Evolutionary conservation across 169 alveolate genomes (phyloP).

Genomic region (Plasmodium billcollinsi): DNA sequence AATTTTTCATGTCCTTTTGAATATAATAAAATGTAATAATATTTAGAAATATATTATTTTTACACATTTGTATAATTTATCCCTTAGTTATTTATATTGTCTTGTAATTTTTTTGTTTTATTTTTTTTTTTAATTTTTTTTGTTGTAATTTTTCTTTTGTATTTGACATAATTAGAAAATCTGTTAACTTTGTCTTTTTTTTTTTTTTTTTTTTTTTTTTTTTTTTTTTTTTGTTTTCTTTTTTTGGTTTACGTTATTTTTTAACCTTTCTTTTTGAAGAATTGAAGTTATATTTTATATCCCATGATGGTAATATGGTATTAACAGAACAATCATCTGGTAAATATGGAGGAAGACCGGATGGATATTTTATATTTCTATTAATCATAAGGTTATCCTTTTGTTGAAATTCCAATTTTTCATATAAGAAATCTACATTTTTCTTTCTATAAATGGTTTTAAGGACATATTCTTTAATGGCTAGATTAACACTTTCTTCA

Average conservation of each 20-base stretch:
- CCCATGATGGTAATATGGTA: conserved; percentile 73
- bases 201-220: not conserved
- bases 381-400: conserved; percentile 8
- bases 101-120: no score
- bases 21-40: no score
- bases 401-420: conserved; percentile 22
- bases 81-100: no score
- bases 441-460: conserved; percentile 63
- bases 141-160: no score
- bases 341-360: conserved; percentile 61
- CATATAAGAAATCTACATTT: conserved; percentile 47
- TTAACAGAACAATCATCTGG: conserved; percentile 77
- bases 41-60: no score
- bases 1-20: no score
- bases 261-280: conserved; percentile 7
- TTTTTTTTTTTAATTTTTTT: no score
- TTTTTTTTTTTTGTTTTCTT: no score
- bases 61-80: no score
- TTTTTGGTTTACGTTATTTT: no score
- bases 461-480: conserved; percentile 67
- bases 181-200: no score
- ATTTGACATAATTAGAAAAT: no score
- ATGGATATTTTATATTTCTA: conserved; percentile 60
- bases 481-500: conserved; percentile 55
- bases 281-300: conserved; percentile 35